These are phyloP conservation scores for Leccinum variicolor DNA, from an alignment of 768 basidiomycete species.

Conservation along the genomic window DNA sequence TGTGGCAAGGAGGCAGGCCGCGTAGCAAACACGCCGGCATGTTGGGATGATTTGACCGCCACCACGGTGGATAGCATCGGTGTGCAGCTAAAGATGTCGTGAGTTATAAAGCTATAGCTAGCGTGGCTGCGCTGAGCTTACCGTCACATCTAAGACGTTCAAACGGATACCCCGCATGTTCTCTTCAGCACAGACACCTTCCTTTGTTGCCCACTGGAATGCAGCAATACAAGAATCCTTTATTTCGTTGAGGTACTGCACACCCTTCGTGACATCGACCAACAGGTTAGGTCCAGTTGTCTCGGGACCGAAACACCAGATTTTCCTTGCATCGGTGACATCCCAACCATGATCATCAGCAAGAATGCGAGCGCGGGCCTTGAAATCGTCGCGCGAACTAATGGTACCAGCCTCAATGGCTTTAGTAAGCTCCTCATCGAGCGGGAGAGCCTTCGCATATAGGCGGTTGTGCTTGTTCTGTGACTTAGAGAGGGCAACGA, in stretches of 20 bases:
- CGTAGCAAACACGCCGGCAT: constrained; percentile 93
- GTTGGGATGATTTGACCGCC: constrained; percentile 99
- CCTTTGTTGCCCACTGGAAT: constrained; percentile 99
- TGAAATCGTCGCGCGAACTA: constrained; percentile 94
- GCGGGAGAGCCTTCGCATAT: constrained; percentile 87
- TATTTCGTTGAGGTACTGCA: constrained; percentile 99
- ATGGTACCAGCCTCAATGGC: constrained; percentile 90
- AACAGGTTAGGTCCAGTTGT: constrained; percentile 95
- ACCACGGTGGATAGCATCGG: constrained; percentile 99
- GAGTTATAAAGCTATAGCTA: background rate
- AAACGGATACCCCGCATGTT: constrained; percentile 98
- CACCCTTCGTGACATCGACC: constrained; percentile 98
- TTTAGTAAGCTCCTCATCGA: constrained; percentile 91
- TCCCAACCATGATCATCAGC: constrained; percentile 99
- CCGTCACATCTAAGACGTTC: constrained; percentile 95
- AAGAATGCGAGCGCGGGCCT: constrained; percentile 89
- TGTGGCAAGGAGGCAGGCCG: constrained; percentile 87
- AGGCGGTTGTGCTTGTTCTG: constrained; percentile 99
- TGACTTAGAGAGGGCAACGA: constrained; percentile 96
- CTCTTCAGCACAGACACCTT: constrained; percentile 95
- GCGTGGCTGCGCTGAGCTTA: constrained; percentile 35
- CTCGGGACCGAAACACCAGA: constrained; percentile 99
- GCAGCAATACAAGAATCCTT: constrained; percentile 99
- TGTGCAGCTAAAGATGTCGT: constrained; percentile 63
- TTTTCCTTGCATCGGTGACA: constrained; percentile 98